Base-by-base conservation (phyloP, 1,139 yeast species). In the Spathaspora jeffriesii region DNA sequence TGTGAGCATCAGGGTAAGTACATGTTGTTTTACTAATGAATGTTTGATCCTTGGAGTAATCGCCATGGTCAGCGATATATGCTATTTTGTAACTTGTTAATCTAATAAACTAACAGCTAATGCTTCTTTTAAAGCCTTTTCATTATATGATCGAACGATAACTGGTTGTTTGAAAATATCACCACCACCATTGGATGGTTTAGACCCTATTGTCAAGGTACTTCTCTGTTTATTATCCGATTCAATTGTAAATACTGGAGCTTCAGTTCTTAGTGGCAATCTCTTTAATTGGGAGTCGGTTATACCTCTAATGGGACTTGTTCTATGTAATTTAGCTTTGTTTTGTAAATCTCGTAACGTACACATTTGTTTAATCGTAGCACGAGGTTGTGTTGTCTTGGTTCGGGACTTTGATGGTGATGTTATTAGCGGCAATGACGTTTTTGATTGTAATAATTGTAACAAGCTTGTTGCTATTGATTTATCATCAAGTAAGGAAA, bases 111-210 rank as follows among this genome's bases (percentile, higher is more conserved):
- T 61, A 11, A 50, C 53, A 37, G 54, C 46, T 37, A 72, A 56
- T 8, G 78, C 78, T 41, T 71, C 76, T 47, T 59, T 59, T 34
- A 72, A 54, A 1, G 75, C 69, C 40, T 61, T 55, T 47, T 62
- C 68, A 47, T 72, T 70, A 36, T 70, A 60, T 36, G 59, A 57
- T 28, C 59, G 68, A 14, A 79, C 72, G 14, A 73, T 59, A 17
- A 34, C 38, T 4, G 77, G 76, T 42, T 66, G 70, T 37, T 65
- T 69, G 51, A 75, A 67, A 7, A 64, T 59, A 1, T 78, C 69
- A 3, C 70, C 65, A 38, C 78, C 25, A 22, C 73, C 50, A 78
- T 75, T 3, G 77, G 76, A 1, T 80, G n/a, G n/a, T n/a, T n/a
- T n/a, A n/a, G n/a, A n/a, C n/a, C n/a, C 79, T n/a, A 81, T 69